Evolutionary conservation across 2,329 filamentous ascomycete species (phyloP).

Genomic region (Pseudonectria foliicola): DNA sequence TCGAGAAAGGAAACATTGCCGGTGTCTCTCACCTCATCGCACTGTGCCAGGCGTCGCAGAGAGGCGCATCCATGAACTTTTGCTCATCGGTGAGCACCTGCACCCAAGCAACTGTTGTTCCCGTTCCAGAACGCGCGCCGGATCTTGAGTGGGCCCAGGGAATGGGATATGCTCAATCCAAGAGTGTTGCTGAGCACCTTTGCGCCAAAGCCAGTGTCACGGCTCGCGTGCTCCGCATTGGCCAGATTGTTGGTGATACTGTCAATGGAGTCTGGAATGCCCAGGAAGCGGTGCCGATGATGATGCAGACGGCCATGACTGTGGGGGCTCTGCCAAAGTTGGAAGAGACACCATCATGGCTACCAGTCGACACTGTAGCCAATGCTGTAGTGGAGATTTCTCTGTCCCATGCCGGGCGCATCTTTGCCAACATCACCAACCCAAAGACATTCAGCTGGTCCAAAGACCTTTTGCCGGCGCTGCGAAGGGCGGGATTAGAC

Average conservation of each 20-base stretch:
- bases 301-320: constrained; percentile 39
- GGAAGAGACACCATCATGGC: constrained; percentile 35
- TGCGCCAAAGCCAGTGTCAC: constrained; percentile 30
- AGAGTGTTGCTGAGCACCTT: constrained; percentile 31
- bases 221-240: constrained; percentile 36
- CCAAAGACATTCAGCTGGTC: constrained; percentile 42
- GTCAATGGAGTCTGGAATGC: constrained; percentile 41
- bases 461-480: constrained; percentile 39
- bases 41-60: constrained; percentile 24
- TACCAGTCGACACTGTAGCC: constrained; percentile 37
- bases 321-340: constrained; percentile 40
- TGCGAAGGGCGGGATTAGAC: constrained; percentile 33
- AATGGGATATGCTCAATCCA: constrained; percentile 37
- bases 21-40: constrained; percentile 38
- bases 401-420: constrained; percentile 17
- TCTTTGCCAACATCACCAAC: constrained; percentile 43
- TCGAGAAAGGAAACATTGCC: constrained; percentile 40
- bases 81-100: constrained; percentile 43
- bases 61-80: constrained; percentile 36
- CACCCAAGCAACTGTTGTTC: constrained; percentile 25
- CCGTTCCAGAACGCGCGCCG: constrained; percentile 30
- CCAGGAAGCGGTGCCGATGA: constrained; percentile 44
- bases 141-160: constrained; percentile 30
- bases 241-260: constrained; percentile 43
- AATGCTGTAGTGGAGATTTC: constrained; percentile 32